Base-by-base conservation (phyloP, 2,329 filamentous ascomycete species). In the Cladophialophora exuberans region DNA sequence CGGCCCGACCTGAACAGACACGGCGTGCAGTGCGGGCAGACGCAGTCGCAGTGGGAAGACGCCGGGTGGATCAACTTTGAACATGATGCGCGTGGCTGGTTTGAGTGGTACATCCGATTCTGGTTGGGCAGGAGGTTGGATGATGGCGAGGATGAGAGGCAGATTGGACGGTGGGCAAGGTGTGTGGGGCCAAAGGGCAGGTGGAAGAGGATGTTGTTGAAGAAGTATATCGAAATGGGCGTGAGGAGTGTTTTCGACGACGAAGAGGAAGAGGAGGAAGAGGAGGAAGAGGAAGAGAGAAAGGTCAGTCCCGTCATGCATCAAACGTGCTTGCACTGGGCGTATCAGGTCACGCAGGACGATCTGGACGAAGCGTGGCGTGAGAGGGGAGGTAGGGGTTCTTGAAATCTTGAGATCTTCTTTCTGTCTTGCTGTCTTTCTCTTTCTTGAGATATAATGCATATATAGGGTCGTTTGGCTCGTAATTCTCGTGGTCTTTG, bases 311-410 rank as follows among this genome's bases (percentile, higher is more conserved):
- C 79, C 0, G 79, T 81, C 1, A 76, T 82, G 64, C 79, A 81
- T 67, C 79, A 82, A 70, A 82, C 79, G 4, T 82, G 79, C 58
- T 77, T 80, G 63, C 79, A 83, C 62, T 82, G 79, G 80, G 79
- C 76, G 0, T 81, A 73, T 65, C 77, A 80, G 64, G 73, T 80
- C 3, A 69, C 76, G 31, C 79, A 81, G 65, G 72, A 76, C 51
- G 72, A 73, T 47, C 57, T 81, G 57, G 78, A 81, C 67, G 69
- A 69, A 39, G 78, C 73, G 42, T 81, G 78, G 79, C 22, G 35
- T 13, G 46, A 56, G 28, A 33, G 26, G 13, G 46, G 48, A 15
- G 26, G 45, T 26, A 42, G 7, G 3, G n/a, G 20, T 18, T 15
- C 17, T 18, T 18, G 9, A 11, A 9, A 10, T 39, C 17, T 9